Base-by-base conservation (phyloP, 176 grass and related monocot species). In the Lolium rigidum region DNA sequence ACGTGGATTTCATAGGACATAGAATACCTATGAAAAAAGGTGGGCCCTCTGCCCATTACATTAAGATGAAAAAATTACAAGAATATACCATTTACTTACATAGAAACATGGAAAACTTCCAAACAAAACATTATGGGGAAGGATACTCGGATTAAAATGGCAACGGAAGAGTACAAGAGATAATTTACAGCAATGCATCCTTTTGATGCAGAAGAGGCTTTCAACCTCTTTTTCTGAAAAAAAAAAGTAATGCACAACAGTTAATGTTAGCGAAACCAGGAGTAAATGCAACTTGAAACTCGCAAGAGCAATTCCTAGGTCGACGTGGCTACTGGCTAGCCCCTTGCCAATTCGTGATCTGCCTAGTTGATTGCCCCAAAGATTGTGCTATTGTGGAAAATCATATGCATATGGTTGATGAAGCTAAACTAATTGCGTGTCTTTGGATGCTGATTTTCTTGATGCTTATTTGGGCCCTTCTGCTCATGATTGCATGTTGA, bases 401-500 rank as follows among this genome's bases (percentile, higher is more conserved):
- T 76, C 37, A 87, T 54, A 79, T 62, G 52, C 84, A 84, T 68
- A 80, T 90, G 75, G 68, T 51, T 21, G 76, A 61, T 91, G 15
- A 84, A 14, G 73, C 67, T 80, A 84, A 80, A 87, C 58, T 80
- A 84, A 84, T 87, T 56, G 54, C 5, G 39, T 73, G 18, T 61
- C 11, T 14, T 80, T 76, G 14, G 59, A 43, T 67, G 75, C 24
- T 71, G 79, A 51, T 83, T 72, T 72, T 12, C 70, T 67, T 89
- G 3, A 17, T 49, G 56, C 56, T 65, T 48, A 46, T 80, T 73
- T 87, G 68, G 71, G 76, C 74, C 68, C 24, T 87, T 50, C 41
- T 51, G 59, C 68, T 51, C 85, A 87, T 91, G 80, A 87, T 91
- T 80, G 24, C 38, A 66, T 54, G 79, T 16, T 80, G 59, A 59